Conservation (phyloP, 75 land plant species). For the Isoetes taiwanensis region DNA sequence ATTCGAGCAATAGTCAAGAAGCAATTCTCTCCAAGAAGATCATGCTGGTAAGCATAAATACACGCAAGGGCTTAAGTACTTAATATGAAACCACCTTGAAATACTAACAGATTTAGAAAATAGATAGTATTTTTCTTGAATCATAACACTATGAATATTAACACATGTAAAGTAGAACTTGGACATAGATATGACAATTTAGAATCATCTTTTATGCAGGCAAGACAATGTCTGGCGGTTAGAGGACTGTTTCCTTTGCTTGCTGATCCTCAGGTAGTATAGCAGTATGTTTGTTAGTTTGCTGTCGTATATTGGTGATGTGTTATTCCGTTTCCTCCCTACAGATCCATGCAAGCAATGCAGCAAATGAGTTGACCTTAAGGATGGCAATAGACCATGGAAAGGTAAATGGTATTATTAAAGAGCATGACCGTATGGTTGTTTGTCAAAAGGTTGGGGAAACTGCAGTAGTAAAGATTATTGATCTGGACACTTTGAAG, state of each 20-base stretch:
- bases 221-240: not conserved
- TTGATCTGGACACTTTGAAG: too few relatives aligned
- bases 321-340: too few relatives aligned
- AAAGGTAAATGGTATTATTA: not conserved
- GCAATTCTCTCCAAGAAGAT: not conserved
- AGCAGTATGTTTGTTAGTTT: not conserved
- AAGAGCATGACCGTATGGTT: not conserved
- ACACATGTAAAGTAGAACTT: not conserved
- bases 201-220: not conserved
- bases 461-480: not conserved
- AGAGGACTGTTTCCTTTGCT: not conserved
- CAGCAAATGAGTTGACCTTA: not conserved
- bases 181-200: not conserved
- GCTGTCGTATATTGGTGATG: not conserved
- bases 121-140: not conserved
- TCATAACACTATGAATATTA: not conserved
- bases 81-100: too few relatives aligned
- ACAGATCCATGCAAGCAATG: not conserved
- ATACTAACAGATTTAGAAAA: too few relatives aligned
- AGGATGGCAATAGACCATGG: constrained; percentile 5
- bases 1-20: too few relatives aligned
- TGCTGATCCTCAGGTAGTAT: constrained; percentile 6
- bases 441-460: constrained; percentile 4
- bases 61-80: too few relatives aligned
- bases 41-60: not conserved